Conservation (phyloP, 177 flowering plant species). For the Vitis hybrid region DNA sequence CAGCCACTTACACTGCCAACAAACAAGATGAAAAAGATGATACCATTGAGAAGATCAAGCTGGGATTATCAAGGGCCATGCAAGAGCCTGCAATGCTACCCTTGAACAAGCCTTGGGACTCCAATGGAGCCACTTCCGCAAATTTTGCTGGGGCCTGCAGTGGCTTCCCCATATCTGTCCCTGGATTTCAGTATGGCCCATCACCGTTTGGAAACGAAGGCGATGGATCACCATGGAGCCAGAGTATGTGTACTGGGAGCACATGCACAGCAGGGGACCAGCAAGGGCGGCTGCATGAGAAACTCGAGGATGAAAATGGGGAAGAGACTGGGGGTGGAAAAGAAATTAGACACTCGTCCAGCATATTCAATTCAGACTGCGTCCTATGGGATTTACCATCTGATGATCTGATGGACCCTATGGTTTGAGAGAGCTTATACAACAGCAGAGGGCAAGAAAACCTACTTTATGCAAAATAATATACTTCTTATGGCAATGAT, state of each 20-base stretch:
- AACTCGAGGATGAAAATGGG: too few relatives aligned
- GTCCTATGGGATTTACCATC: conserved; percentile 77
- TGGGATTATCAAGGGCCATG: conserved; percentile 68
- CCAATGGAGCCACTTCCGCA: conserved; percentile 25
- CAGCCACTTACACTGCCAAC: background rate
- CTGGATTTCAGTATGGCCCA: too few relatives aligned
- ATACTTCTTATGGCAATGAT: conserved; percentile 1
- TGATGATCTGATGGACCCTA: conserved; percentile 73
- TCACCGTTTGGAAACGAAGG: too few relatives aligned
- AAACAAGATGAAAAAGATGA: conserved; percentile 51
- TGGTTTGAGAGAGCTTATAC: conserved; percentile 30
- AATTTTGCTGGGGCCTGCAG: conserved; percentile 38
- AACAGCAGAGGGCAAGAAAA: background rate
- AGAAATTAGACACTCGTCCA: conserved; percentile 16
- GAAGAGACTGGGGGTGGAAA: conserved; percentile 27
- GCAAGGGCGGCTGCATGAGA: too few relatives aligned
- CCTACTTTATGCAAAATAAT: conserved; percentile 10
- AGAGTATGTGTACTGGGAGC: too few relatives aligned
- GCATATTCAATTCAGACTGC: conserved; percentile 63
- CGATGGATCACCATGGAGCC: too few relatives aligned
- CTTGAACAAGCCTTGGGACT: conserved; percentile 51
- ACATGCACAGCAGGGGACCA: too few relatives aligned
- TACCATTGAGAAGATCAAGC: conserved; percentile 65
- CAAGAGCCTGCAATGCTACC: conserved; percentile 52
- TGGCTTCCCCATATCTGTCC: conserved; percentile 17